A percentile compares a stretch with the other conserved stretches of the same genome.
Conservation (phyloP, 225 moss, liverwort and hornwort genomes). For the Takakia lepidozioides region DNA sequence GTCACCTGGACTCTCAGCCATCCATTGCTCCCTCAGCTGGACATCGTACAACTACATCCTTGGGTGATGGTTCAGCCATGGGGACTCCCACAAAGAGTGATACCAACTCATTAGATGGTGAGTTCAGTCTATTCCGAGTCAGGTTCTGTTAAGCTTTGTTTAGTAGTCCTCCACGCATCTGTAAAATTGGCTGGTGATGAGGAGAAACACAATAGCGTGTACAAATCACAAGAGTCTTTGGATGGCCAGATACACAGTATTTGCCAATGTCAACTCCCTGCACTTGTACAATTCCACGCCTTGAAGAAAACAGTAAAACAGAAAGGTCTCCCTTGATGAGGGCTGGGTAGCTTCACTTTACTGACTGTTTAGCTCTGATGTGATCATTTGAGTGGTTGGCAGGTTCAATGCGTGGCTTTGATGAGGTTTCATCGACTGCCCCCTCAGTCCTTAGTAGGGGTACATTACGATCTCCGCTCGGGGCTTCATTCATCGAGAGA, state of each 20-base stretch:
- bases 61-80: conserved; percentile 45
- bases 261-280: too few relatives aligned
- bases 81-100: conserved; percentile 47
- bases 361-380: too few relatives aligned
- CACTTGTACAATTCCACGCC: too few relatives aligned
- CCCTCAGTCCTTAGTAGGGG: conserved; percentile 10
- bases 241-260: not conserved
- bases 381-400: too few relatives aligned
- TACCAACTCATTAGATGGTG: conserved; percentile 41
- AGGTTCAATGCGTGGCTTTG: conserved; percentile 48
- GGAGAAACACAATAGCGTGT: too few relatives aligned
- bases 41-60: conserved; percentile 40
- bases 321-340: not conserved
- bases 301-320: too few relatives aligned
- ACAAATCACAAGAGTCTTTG: not conserved
- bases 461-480: conserved; percentile 17
- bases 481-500: conserved; percentile 17
- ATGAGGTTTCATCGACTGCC: conserved; percentile 26
- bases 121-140: conserved; percentile 14
- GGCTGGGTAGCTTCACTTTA: not conserved
- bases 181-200: too few relatives aligned
- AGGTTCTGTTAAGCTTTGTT: too few relatives aligned
- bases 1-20: conserved; percentile 47
- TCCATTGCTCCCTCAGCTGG: conserved; percentile 83
- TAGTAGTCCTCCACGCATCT: too few relatives aligned